Evolutionary conservation across 1,139 yeast genomes (phyloP), one percentile per base, ranked within the genome.

Genomic region (Kodamaea plutei): DNA sequence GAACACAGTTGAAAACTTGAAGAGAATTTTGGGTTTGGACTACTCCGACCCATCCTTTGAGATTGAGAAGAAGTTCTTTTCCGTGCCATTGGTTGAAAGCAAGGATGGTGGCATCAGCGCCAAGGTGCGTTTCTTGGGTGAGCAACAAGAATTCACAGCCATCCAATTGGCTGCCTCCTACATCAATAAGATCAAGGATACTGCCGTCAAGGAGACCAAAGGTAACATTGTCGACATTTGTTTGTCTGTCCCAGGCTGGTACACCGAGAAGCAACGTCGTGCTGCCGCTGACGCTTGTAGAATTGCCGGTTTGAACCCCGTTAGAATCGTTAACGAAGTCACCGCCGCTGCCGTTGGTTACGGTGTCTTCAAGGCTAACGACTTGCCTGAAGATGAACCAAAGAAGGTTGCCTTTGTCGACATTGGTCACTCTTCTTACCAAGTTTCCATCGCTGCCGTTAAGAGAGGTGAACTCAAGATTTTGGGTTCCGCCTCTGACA

Each of bases 311-410:
- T 76, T 91, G 58, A 91, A 91, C 79, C 96, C 98, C 39, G 96
- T 91, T 40, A 84, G 98, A 76, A 80, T 91, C 47, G 95, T 91
- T 52, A 91, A 91, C 61, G 98, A 91, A 61, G 80, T 85, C 44
- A 89, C 98, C 38, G 97, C 98, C 40, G 98, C 98, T 38, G 97
- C 96, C 48, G 96, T 93, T 45, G 95, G 96, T 48, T 93, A 91
- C 70, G 98, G 98, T 73, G 96, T 91, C 41, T 91, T 91, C 81
- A 89, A 91, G 77, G 79, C 84, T 36, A 93, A 85, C 54, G 84
- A 91, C 49, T 91, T 95, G 61, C 87, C 84, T 46, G 96, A 87
- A 63, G 94, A 84, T 50, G 84, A 82, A 62, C 83, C 91, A 54
- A 81, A 84, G 69, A 83, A 76, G 56, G 87, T 91, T 48, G 96